Percentiles rank a stretch among this genome's conserved stretches.
phyloP scores from a whole-genome alignment of 1,139 yeast species.

The Pichia sp. region DNA sequence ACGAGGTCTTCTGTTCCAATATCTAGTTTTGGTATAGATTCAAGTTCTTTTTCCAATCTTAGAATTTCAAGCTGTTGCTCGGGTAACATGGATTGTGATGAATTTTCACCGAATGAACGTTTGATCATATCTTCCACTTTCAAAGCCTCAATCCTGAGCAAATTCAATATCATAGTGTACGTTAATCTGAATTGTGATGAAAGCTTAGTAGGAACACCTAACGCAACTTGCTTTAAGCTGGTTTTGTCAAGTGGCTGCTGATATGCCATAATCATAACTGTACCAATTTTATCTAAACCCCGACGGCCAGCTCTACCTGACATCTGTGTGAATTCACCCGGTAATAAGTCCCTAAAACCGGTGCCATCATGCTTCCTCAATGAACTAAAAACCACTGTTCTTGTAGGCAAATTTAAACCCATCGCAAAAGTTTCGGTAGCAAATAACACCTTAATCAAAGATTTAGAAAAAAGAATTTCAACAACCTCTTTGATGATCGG shows the following conservation, averaged over 20 bases:
- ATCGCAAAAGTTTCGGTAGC: slow-evolving; percentile 98
- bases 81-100: slow-evolving; percentile 79
- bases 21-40: slow-evolving; percentile 33
- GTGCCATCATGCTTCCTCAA: slow-evolving; percentile 87
- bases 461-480: slow-evolving; percentile 83
- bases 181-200: slow-evolving; percentile 91
- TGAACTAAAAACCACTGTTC: slow-evolving; percentile 88
- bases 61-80: slow-evolving; percentile 72
- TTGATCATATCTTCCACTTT: slow-evolving; percentile 97
- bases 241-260: slow-evolving; percentile 56
- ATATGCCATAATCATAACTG: slow-evolving; percentile 94
- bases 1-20: slow-evolving; percentile 37
- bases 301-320: slow-evolving; percentile 99
- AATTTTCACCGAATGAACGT: slow-evolving; percentile 89
- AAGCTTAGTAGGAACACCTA: slow-evolving; percentile 86
- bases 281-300: slow-evolving; percentile 98
- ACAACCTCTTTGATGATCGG: slow-evolving; percentile 96
- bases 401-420: slow-evolving; percentile 97
- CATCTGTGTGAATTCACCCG: slow-evolving; percentile 99
- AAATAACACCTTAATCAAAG: slow-evolving; percentile 82
- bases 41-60: slow-evolving; percentile 46
- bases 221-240: slow-evolving; percentile 67
- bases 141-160: slow-evolving; percentile 87
- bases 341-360: slow-evolving; percentile 70
- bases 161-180: slow-evolving; percentile 89